Evolutionary conservation across 495 filamentous ascomycete species (phyloP).

Genomic region (Aspergillus wentii): DNA sequence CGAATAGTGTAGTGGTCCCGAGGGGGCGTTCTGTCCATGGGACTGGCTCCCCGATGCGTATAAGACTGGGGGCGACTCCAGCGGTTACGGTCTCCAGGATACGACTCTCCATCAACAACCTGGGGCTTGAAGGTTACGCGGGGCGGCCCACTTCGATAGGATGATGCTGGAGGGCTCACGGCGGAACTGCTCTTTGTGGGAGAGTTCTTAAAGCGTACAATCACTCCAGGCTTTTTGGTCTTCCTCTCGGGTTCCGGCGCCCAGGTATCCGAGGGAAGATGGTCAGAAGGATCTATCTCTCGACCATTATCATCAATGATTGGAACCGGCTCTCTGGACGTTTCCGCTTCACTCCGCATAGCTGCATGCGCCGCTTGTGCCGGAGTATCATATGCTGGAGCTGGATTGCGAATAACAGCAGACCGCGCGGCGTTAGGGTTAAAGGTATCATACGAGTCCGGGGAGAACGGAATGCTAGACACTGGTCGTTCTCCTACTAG

Average conservation of each 20-base stretch:
- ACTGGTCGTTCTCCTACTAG: slow-evolving; percentile 43
- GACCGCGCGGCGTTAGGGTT: slow-evolving; percentile 38
- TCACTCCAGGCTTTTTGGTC: slow-evolving; percentile 52
- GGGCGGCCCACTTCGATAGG: slow-evolving; percentile 2
- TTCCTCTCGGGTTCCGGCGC: slow-evolving; percentile 89
- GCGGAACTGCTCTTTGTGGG: slow-evolving; percentile 20
- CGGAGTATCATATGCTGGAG: slow-evolving; percentile 38
- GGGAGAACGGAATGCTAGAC: slow-evolving; percentile 76
- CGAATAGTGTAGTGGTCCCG: background rate
- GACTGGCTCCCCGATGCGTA: background rate
- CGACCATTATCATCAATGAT: slow-evolving; percentile 82
- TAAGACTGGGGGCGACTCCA: background rate
- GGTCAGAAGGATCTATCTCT: slow-evolving; percentile 88
- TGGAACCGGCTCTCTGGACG: slow-evolving; percentile 34
- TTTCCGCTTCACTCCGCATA: slow-evolving; percentile 29
- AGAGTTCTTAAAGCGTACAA: slow-evolving; percentile 45
- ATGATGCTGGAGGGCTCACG: background rate
- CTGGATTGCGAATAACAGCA: slow-evolving; percentile 22
- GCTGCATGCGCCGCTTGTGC: slow-evolving; percentile 35
- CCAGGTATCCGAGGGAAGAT: slow-evolving; percentile 86
- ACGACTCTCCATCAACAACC: background rate
- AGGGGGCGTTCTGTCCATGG: background rate
- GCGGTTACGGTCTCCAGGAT: background rate
- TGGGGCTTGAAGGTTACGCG: background rate
- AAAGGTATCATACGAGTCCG: slow-evolving; percentile 64